Evolutionary conservation across 805 yeast species (phyloP), one percentile per base, ranked within the genome.

Genomic region (Nakazawaea pomicola): DNA sequence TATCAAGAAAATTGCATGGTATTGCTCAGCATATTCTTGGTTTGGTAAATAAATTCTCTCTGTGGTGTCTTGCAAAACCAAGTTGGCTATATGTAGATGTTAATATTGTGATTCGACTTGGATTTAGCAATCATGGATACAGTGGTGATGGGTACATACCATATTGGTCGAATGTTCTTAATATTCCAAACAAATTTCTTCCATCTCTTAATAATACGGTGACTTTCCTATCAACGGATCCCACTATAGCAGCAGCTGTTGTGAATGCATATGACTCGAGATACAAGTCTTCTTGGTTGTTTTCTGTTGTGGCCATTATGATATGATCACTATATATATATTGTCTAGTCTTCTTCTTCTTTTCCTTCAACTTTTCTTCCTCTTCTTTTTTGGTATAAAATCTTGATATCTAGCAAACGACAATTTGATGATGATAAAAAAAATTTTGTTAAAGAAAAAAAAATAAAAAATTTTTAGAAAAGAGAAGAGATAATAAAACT

Each of bases 91-190:
- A 12, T 4, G 12, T 4, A 17, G 8, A 24, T 7, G 25, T 23
- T 23, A 23, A 23, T 23, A 23, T 23, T 23, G 7, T n/a, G n/a
- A n/a, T 24, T n/a, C 6, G 3, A 4, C 6, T 11, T 11, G 28
- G 28, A 5, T 24, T 4, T 4, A 24, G 10, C 28, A 23, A 8
- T 8, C 27, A 8, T 23, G 10, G 11, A 8, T 7, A 23, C 11
- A 11, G 11, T 23, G 11, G n/a, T 24, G 6, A 24, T 24, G 28
- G 6, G n/a, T 11, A 54, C 60, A 24, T 44, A 55, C 76, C 84
- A 60, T 82, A 93, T 62, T 91, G 97, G 65, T 93, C 99, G 61
- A 91, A 93, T 2, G 97, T 88, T 61, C 99, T 76, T 50, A 93
- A 69, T 18, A 90, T 84, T 14, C 99, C 99, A 56, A 86, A 81